phyloP scores from a whole-genome alignment of 148 eudicot genomes.

The Hydrangea macrophylla region DNA sequence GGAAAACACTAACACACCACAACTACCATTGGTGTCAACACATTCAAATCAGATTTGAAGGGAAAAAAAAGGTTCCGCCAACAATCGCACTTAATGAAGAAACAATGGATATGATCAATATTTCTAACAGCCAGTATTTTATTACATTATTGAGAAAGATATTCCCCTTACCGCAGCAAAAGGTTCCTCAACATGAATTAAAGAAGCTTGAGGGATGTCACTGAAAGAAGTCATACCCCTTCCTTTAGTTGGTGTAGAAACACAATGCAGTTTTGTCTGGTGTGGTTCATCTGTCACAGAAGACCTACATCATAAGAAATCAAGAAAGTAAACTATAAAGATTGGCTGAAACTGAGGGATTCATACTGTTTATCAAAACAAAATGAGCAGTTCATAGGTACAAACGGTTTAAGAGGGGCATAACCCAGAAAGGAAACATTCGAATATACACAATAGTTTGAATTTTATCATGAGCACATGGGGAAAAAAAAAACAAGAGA shows the following conservation, averaged over 20 bases:
- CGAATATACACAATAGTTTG: not conserved
- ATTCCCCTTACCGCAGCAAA: slow-evolving; percentile 73
- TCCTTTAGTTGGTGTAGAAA: slow-evolving; percentile 65
- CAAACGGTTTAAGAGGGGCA: not conserved
- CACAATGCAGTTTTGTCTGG: slow-evolving; percentile 45
- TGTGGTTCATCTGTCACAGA: slow-evolving; percentile 51
- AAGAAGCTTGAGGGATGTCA: slow-evolving; percentile 55
- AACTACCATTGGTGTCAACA: not conserved
- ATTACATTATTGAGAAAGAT: slow-evolving; percentile 5
- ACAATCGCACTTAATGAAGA: not conserved
- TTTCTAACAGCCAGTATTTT: too few relatives aligned
- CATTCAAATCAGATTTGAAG: too few relatives aligned
- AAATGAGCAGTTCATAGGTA: too few relatives aligned
- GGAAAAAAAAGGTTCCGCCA: not conserved
- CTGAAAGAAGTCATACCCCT: slow-evolving; percentile 63
- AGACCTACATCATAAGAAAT: slow-evolving; percentile 36
- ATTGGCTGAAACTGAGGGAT: not conserved
- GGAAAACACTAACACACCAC: not conserved
- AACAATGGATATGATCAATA: not conserved
- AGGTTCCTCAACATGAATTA: slow-evolving; percentile 80
- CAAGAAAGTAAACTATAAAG: slow-evolving; percentile 10
- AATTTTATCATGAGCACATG: not conserved
- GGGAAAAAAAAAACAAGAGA: too few relatives aligned
- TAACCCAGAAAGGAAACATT: not conserved
- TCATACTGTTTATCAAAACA: not conserved